Percentiles rank a stretch among this genome's conserved stretches.
These are phyloP conservation scores for Daldinia sp. DNA, from an alignment of 2,329 filamentous ascomycete species.

Conservation along the genomic window DNA sequence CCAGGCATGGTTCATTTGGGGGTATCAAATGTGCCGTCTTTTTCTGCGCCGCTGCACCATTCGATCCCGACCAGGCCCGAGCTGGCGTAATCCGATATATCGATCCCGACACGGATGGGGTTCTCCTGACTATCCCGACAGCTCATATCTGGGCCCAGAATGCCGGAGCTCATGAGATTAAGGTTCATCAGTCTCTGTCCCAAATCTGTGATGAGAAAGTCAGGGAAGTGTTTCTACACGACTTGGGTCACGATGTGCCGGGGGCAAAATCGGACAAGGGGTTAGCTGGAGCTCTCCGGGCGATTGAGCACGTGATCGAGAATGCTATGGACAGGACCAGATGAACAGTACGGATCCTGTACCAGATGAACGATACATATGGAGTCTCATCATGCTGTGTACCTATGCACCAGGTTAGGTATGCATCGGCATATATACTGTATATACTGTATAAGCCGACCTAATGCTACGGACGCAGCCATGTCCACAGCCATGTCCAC, in stretches of 20 bases:
- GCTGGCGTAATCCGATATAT: conserved; percentile 38
- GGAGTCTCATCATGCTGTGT: too few relatives aligned
- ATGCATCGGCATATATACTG: too few relatives aligned
- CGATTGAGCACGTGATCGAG: conserved; percentile 43
- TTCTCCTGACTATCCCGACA: conserved; percentile 42
- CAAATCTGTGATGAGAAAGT: conserved; percentile 37
- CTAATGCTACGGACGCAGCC: too few relatives aligned
- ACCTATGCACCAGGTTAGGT: too few relatives aligned
- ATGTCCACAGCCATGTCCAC: too few relatives aligned
- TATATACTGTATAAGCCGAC: too few relatives aligned
- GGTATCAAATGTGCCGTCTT: conserved; percentile 45
- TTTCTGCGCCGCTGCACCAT: conserved; percentile 44
- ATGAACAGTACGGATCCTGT: not conserved
- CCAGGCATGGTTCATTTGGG: conserved; percentile 39
- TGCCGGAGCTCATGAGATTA: conserved; percentile 26
- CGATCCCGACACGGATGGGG: conserved; percentile 41
- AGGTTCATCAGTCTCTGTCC: conserved; percentile 33
- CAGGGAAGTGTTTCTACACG: conserved; percentile 41
- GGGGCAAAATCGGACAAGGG: conserved; percentile 40
- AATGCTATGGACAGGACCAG: conserved; percentile 25
- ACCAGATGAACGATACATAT: not conserved
- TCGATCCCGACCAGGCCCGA: conserved; percentile 42
- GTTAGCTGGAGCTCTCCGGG: conserved; percentile 38
- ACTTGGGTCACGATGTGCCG: conserved; percentile 42
- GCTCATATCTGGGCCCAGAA: conserved; percentile 41